phyloP scores from a whole-genome alignment of 2,329 filamentous ascomycete species.

The Podosphaera xanthii region DNA sequence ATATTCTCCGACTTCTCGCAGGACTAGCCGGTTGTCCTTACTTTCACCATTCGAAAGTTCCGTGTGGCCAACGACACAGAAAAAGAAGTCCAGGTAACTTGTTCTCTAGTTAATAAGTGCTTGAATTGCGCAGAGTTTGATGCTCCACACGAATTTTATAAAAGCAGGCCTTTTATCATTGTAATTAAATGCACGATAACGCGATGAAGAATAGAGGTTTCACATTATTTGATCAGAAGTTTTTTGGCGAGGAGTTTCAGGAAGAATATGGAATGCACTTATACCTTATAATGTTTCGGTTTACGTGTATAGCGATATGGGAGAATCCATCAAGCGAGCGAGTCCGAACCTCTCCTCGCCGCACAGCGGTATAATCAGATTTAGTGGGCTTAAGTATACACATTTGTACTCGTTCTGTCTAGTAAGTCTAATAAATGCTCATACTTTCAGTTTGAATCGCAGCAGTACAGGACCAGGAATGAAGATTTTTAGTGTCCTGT shows the following conservation, averaged over 20 bases:
- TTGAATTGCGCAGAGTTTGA: too few species aligned
- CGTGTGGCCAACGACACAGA: conserved; percentile 44
- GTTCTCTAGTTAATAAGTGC: conserved; percentile 18
- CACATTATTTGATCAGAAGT: neutral
- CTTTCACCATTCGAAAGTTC: neutral
- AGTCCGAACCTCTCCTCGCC: too few species aligned
- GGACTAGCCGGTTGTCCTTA: neutral
- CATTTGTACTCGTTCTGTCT: too few species aligned
- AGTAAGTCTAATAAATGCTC: too few species aligned
- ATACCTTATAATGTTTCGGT: too few species aligned
- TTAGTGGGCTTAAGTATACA: too few species aligned
- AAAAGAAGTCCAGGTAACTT: conserved; percentile 60
- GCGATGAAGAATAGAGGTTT: neutral
- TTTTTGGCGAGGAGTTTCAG: neutral
- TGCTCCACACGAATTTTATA: conserved; percentile 14
- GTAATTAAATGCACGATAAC: neutral
- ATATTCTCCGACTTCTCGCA: neutral
- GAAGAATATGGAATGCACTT: neutral
- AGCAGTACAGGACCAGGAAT: too few species aligned
- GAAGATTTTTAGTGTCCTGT: too few species aligned
- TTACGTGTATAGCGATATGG: too few species aligned
- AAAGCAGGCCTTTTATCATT: neutral
- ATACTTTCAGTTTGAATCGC: too few species aligned
- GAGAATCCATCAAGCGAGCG: too few species aligned
- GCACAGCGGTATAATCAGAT: too few species aligned